Evolutionary conservation across 2,329 filamentous ascomycete species (phyloP).

Genomic region (Nigrospora sphaerica): DNA sequence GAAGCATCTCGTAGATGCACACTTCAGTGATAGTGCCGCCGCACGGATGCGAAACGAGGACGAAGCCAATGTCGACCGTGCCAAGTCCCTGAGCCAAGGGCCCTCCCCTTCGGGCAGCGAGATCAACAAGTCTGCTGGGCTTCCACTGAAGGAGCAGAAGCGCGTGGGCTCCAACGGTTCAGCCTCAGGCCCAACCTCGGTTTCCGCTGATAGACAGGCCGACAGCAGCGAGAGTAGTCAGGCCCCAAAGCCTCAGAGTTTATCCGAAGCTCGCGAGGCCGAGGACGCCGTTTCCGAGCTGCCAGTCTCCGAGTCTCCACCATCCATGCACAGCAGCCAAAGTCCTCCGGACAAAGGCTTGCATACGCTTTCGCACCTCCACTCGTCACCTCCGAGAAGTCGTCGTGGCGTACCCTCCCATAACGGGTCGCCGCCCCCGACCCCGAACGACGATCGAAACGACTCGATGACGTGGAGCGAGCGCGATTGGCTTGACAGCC

Average conservation of each 20-base stretch:
- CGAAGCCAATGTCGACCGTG: constrained; percentile 61
- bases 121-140: constrained; percentile 33
- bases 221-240: no score
- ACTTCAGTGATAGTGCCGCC: constrained; percentile 72
- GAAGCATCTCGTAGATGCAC: constrained; percentile 88
- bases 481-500: constrained; percentile 52
- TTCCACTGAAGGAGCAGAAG: no score
- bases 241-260: no score
- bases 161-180: no score
- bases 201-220: no score
- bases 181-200: no score
- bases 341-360: not conserved
- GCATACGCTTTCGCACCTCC: not conserved
- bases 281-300: constrained; percentile 39
- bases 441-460: constrained; percentile 19
- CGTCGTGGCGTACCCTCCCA: constrained; percentile 1
- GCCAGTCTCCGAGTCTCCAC: constrained; percentile 16
- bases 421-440: constrained; percentile 14
- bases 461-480: constrained; percentile 63
- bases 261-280: constrained; percentile 27
- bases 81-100: constrained; percentile 48
- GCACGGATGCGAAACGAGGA: constrained; percentile 61
- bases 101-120: constrained; percentile 61
- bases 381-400: not conserved
- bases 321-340: constrained; percentile 5